Conservation (phyloP, 768 basidiomycete species). For the Xerocomellus chrysenteron region DNA sequence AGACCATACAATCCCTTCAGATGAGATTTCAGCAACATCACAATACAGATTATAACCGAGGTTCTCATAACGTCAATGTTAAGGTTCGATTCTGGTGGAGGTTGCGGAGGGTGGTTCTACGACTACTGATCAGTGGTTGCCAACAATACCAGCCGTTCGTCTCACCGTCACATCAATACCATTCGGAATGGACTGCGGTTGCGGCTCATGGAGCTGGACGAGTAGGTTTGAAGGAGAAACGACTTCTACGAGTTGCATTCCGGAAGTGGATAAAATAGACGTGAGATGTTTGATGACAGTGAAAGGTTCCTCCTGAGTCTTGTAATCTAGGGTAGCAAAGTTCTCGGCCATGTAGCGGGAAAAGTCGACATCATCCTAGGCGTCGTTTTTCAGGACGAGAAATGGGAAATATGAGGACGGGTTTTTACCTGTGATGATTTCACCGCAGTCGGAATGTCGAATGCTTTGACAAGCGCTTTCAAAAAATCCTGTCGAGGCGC, state of each 20-base stretch:
- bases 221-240: slow-evolving; percentile 71
- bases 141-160: not conserved
- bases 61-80: slow-evolving; percentile 48
- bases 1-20: slow-evolving; percentile 81
- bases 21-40: slow-evolving; percentile 85
- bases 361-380: slow-evolving; percentile 80
- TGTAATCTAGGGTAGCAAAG: slow-evolving; percentile 89
- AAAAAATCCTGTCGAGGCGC: slow-evolving; percentile 82
- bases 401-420: too few species aligned
- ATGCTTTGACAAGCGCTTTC: slow-evolving; percentile 75
- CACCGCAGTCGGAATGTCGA: slow-evolving; percentile 66
- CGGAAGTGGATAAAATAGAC: slow-evolving; percentile 70
- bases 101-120: slow-evolving; percentile 3
- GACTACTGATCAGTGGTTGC: not conserved
- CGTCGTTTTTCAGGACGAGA: not conserved
- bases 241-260: slow-evolving; percentile 76
- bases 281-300: slow-evolving; percentile 82
- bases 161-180: slow-evolving; percentile 6
- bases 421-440: slow-evolving; percentile 55
- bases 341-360: slow-evolving; percentile 94
- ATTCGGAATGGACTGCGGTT: slow-evolving; percentile 3
- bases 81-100: slow-evolving; percentile 6
- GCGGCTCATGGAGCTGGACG: slow-evolving; percentile 50
- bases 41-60: slow-evolving; percentile 78
- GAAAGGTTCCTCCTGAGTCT: slow-evolving; percentile 90